Percentiles rank a stretch among this genome's conserved stretches.
phyloP scores from a whole-genome alignment of 192 early-diverging fungal genomes.

The Podila clonocystis region DNA sequence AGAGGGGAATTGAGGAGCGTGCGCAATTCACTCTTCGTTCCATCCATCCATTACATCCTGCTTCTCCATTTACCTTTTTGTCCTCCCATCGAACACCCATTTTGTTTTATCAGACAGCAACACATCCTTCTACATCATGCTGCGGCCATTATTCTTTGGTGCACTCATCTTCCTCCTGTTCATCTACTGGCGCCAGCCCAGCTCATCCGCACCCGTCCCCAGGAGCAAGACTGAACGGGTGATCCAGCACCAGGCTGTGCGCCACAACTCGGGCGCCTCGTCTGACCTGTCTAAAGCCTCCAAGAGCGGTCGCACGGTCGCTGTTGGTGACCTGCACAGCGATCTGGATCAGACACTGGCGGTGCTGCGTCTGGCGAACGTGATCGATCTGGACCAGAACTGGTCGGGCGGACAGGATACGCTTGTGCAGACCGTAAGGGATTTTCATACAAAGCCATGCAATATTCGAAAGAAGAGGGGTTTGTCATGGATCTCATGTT shows the following conservation, averaged over 20 bases:
- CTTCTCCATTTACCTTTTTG: no score
- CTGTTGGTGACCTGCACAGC: slow-evolving; percentile 78
- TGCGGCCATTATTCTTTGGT: not conserved
- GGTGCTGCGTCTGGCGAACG: slow-evolving; percentile 66
- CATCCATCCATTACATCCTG: no score
- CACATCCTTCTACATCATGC: not conserved
- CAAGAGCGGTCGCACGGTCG: slow-evolving; percentile 58
- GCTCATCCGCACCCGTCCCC: not conserved
- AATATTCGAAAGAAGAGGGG: not conserved
- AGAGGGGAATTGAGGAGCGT: no score
- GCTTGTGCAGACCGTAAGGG: slow-evolving; percentile 71
- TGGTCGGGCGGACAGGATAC: slow-evolving; percentile 65
- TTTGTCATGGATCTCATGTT: not conserved
- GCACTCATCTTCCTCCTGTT: not conserved
- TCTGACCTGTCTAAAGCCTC: not conserved
- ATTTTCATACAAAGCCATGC: not conserved
- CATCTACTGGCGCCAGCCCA: not conserved
- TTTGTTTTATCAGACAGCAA: not conserved
- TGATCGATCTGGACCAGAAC: slow-evolving; percentile 62
- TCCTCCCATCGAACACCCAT: no score
- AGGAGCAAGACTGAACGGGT: not conserved
- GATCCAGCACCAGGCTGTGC: not conserved
- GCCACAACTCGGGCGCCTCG: not conserved
- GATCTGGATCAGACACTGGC: slow-evolving; percentile 61
- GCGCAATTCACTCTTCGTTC: no score